Percentiles rank a stretch among this genome's conserved stretches.
Evolutionary conservation across 2,329 filamentous ascomycete species (phyloP).

Genomic region (Didymellaceae sp.): DNA sequence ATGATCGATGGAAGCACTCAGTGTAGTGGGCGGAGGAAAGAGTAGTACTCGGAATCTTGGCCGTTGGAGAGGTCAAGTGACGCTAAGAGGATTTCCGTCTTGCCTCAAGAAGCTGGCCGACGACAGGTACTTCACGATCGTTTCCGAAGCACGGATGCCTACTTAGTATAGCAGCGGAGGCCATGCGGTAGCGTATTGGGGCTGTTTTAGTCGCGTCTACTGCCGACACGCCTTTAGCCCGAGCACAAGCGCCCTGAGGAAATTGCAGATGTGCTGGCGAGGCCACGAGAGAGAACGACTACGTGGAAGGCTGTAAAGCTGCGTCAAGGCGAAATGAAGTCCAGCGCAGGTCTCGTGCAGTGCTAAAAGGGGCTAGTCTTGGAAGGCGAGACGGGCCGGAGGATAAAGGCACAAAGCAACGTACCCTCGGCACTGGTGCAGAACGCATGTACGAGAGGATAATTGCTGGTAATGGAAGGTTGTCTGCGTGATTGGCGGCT

Average conservation of each 20-base stretch:
- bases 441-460: constrained; percentile 8
- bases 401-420: constrained; percentile 13
- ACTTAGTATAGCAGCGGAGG: constrained; percentile 25
- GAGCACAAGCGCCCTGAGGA: constrained; percentile 21
- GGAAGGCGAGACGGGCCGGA: constrained; percentile 37
- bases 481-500: constrained; percentile 32
- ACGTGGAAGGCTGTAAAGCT: constrained; percentile 31
- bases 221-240: constrained; percentile 21
- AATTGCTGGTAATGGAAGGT: constrained; percentile 1
- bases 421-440: constrained; percentile 7
- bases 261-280: constrained; percentile 27
- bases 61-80: constrained; percentile 37
- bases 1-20: constrained; percentile 14
- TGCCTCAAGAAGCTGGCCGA: constrained; percentile 28
- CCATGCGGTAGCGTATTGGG: constrained; percentile 30
- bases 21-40: constrained; percentile 12
- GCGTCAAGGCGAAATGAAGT: constrained; percentile 29
- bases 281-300: constrained; percentile 23
- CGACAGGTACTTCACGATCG: constrained; percentile 27
- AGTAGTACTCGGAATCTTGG: constrained; percentile 6
- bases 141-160: constrained; percentile 32
- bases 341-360: constrained; percentile 42
- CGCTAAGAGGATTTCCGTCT: constrained; percentile 33
- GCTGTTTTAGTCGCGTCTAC: constrained; percentile 25
- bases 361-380: constrained; percentile 37